Base-by-base conservation (phyloP, 305 asterid genomes). In the Fraxinus xanthoxyloides region DNA sequence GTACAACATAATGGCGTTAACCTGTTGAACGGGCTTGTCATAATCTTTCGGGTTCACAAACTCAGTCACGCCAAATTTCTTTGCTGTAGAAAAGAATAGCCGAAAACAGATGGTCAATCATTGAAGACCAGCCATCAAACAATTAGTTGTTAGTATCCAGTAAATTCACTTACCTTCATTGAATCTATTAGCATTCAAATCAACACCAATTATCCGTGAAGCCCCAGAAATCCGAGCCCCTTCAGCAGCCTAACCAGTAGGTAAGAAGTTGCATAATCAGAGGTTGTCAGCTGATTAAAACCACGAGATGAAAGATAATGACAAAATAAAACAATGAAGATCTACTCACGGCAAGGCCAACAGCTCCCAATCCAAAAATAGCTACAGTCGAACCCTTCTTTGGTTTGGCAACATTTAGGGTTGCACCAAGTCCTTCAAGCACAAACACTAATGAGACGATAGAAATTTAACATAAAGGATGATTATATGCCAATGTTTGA, bases 341-440 rank as follows among this genome's bases (percentile, higher is more conserved):
- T 65, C 31, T 78, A 81, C 86, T 79, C 81, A 83, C 88, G 46
- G 83, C 89, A 63, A 85, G 88, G 43, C 90, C 90, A 7, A 87
- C 88, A n/a, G 90, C 86, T 65, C 86, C 84, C 78, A 83, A 80
- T 51, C 83, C 81, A 75, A 83, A 83, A 61, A 83, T 65, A 48
- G 83, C 86, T 8, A 83, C 86, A 75, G 70, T 28, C 7, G 85
- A 83, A 59, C 79, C 80, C 63, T 63, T 78, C 17, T 46, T 43
- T 21, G 85, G 85, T 72, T 78, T 83, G 38, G 85, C 85, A 72
- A 73, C 87, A 72, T 87, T 87, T 82, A 85, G 77, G 32, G 90
- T 83, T 4, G 90, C 90, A 54, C 90, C 90, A 40, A 87, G 83
- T 43, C 90, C 88, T 85, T 34, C 76, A 76, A 35, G 59, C n/a